Evolutionary conservation across 306 rosid species (phyloP).

Genomic region (Sphenostylis stenocarpa): DNA sequence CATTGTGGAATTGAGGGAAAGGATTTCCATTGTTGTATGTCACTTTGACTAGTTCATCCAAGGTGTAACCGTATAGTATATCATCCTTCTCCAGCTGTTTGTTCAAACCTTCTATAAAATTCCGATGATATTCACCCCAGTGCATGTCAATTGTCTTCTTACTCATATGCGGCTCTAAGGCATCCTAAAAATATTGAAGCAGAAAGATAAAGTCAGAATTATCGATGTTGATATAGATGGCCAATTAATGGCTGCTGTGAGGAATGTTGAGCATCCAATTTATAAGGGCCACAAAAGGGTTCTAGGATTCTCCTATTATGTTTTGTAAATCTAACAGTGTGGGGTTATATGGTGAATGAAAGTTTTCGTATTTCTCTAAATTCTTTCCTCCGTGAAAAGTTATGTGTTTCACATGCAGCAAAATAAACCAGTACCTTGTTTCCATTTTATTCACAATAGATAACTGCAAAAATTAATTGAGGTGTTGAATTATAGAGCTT

Average conservation of each 20-base stretch:
- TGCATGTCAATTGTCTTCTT: constrained; percentile 71
- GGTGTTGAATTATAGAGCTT: not conserved
- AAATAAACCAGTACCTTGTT: not conserved
- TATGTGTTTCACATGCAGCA: not conserved
- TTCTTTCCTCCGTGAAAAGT: not conserved
- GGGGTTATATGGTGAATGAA: not conserved
- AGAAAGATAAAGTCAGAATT: constrained; percentile 23
- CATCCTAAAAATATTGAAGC: constrained; percentile 61
- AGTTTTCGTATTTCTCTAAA: not conserved
- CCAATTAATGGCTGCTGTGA: not conserved
- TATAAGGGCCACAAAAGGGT: not conserved
- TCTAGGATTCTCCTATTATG: not conserved
- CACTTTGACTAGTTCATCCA: constrained; percentile 89
- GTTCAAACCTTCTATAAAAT: constrained; percentile 71
- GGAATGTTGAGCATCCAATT: constrained; percentile 5
- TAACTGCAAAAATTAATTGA: not conserved
- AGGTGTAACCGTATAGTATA: constrained; percentile 71
- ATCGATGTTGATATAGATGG: not conserved
- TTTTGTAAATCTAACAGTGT: too few relatives aligned
- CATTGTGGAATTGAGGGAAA: constrained; percentile 83
- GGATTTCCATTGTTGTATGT: constrained; percentile 94
- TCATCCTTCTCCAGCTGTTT: constrained; percentile 80
- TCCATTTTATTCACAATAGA: not conserved
- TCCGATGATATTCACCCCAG: constrained; percentile 85
- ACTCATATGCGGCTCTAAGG: constrained; percentile 92